Evolutionary conservation across 495 filamentous ascomycete species (phyloP).

Genomic region (Xylaria castorea): DNA sequence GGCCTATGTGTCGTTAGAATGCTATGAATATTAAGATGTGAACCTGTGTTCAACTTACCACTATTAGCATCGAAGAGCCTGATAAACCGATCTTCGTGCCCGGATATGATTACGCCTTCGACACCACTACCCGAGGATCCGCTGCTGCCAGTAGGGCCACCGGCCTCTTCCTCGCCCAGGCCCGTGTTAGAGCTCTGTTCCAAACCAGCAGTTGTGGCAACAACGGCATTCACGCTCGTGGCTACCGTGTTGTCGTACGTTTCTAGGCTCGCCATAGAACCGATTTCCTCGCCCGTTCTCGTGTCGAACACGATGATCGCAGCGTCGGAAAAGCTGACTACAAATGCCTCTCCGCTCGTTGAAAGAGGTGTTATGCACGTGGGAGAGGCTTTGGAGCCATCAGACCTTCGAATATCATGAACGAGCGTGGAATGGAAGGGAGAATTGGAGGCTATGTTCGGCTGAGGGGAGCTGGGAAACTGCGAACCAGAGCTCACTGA

Average conservation of each 20-base stretch:
- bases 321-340: conserved; percentile 89
- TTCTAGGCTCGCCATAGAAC: conserved; percentile 88
- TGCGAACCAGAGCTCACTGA: conserved; percentile 90
- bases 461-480: conserved; percentile 89
- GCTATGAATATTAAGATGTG: neutral
- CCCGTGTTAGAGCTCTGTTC: conserved; percentile 70
- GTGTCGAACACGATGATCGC: conserved; percentile 92
- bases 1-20: conserved; percentile 66
- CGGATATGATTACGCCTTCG: conserved; percentile 90
- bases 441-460: conserved; percentile 71
- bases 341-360: conserved; percentile 85
- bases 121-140: conserved; percentile 71
- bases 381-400: conserved; percentile 70
- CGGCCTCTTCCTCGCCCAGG: conserved; percentile 59
- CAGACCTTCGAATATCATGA: conserved; percentile 77
- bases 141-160: conserved; percentile 75
- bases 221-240: conserved; percentile 90
- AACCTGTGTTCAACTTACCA: conserved; percentile 68
- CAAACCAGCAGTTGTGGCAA: conserved; percentile 81
- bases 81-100: conserved; percentile 94
- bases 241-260: conserved; percentile 86
- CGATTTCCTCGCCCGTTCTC: conserved; percentile 86
- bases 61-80: conserved; percentile 98
- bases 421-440: conserved; percentile 71
- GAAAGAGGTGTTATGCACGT: conserved; percentile 92